Evolutionary conservation across 345 rosid genomes (phyloP).

Genomic region (Kernera saxatilis): DNA sequence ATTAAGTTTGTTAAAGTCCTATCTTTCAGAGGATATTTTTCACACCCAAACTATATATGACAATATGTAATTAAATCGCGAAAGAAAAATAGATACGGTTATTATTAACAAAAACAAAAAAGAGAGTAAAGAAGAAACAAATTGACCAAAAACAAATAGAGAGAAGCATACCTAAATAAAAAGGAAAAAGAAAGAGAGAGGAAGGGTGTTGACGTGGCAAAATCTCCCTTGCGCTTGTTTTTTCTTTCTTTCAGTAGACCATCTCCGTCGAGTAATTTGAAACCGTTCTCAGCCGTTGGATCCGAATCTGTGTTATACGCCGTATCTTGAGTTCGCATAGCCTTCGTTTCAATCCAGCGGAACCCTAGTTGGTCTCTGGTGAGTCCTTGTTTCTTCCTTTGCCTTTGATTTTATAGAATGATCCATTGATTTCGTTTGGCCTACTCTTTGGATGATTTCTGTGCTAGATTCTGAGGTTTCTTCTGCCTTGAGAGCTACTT

Average conservation of each 20-base stretch:
- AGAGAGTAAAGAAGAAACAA: too few relatives aligned
- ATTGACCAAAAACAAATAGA: too few relatives aligned
- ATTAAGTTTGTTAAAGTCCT: too few relatives aligned
- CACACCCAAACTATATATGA: too few relatives aligned
- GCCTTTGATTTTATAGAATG: neutral
- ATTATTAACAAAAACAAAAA: too few relatives aligned
- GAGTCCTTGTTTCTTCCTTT: neutral
- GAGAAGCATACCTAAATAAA: too few relatives aligned
- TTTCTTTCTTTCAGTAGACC: neutral
- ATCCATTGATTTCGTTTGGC: neutral
- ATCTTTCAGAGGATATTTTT: too few relatives aligned
- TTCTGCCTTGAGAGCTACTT: neutral
- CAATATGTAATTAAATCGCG: too few relatives aligned
- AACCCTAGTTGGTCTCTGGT: neutral
- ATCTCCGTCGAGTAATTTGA: neutral
- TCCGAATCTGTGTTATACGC: neutral
- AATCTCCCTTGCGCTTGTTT: neutral
- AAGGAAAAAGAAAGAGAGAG: neutral
- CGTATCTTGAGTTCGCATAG: neutral
- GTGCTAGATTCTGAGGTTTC: neutral
- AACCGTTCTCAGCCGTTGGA: too few relatives aligned
- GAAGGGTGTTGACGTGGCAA: neutral
- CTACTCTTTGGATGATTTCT: neutral
- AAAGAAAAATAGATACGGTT: too few relatives aligned
- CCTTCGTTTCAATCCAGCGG: neutral